These are phyloP conservation scores for Peziza echinospora DNA, from an alignment of 495 filamentous ascomycete species.

Conservation along the genomic window DNA sequence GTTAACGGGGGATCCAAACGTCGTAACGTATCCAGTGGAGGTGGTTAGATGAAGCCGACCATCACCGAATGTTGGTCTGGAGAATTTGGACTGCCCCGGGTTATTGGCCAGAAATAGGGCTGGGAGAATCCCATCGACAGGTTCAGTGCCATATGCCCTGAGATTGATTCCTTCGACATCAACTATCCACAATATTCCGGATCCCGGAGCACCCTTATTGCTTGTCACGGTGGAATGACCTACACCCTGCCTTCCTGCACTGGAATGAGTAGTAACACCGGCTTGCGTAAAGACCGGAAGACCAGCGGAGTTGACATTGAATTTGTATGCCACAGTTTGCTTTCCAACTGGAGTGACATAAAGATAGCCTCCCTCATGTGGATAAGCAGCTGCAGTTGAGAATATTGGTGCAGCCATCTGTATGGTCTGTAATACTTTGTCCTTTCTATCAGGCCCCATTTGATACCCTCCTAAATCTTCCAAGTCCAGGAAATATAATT, in stretches of 20 bases:
- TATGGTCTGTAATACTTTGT: conserved; percentile 21
- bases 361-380: conserved; percentile 26
- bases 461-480: conserved; percentile 20
- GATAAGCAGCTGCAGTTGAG: conserved; percentile 23
- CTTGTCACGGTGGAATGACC: conserved; percentile 24
- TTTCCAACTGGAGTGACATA: conserved; percentile 23
- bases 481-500: conserved; percentile 18
- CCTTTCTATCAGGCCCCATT: conserved; percentile 21
- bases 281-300: conserved; percentile 22
- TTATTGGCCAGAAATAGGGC: conserved; percentile 22
- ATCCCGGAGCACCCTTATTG: conserved; percentile 21
- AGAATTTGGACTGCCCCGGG: conserved; percentile 22
- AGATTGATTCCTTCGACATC: conserved; percentile 24
- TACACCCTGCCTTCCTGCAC: conserved; percentile 21
- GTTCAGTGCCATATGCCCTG: conserved; percentile 26
- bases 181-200: conserved; percentile 23
- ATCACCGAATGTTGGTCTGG: conserved; percentile 23
- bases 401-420: conserved; percentile 21
- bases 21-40: conserved; percentile 19
- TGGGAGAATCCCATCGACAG: conserved; percentile 20
- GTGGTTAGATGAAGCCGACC: conserved; percentile 21
- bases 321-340: conserved; percentile 22
- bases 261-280: conserved; percentile 17
- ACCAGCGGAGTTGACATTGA: conserved; percentile 17
- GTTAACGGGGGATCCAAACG: conserved; percentile 23